Conservation (phyloP, 768 basidiomycete species). For the Tylopilus balloui region DNA sequence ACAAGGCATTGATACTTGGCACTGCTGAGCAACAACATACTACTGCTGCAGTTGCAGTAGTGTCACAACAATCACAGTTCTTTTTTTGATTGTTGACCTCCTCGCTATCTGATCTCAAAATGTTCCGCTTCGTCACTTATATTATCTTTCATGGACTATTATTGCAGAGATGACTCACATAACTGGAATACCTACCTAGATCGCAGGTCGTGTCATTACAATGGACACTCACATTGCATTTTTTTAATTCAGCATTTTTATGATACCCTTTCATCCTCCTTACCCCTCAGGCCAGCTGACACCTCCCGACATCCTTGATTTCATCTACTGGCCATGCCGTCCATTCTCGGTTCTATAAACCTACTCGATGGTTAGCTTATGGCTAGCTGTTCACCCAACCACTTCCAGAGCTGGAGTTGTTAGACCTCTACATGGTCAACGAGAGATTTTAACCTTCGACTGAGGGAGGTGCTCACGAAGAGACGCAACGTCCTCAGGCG, state of each 20-base stretch:
- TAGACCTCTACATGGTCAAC: slow-evolving; percentile 50
- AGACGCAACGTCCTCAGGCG: no score
- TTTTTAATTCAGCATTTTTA: slow-evolving; percentile 42
- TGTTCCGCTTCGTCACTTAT: no score
- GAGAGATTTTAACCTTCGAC: no score
- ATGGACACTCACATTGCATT: slow-evolving; percentile 39
- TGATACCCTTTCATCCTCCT: slow-evolving; percentile 24
- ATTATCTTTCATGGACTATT: slow-evolving; percentile 36
- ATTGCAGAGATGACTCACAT: slow-evolving; percentile 36
- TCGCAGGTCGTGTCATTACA: slow-evolving; percentile 53
- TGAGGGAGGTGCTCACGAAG: no score
- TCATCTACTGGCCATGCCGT: slow-evolving; percentile 54
- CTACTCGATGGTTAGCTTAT: slow-evolving; percentile 36
- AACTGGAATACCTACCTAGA: slow-evolving; percentile 52
- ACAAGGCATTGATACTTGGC: slow-evolving; percentile 85
- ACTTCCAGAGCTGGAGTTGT: slow-evolving; percentile 30
- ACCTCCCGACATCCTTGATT: slow-evolving; percentile 15
- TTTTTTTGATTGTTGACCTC: slow-evolving; percentile 42
- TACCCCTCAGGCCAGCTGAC: slow-evolving; percentile 22
- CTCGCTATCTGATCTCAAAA: no score
- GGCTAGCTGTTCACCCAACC: slow-evolving; percentile 30
- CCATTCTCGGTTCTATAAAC: slow-evolving; percentile 27
- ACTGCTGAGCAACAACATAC: slow-evolving; percentile 71
- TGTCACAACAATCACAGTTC: slow-evolving; percentile 39
- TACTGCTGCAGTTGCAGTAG: slow-evolving; percentile 50